Evolutionary conservation across 352 stramenopile species (phyloP).

Genomic region (Thalassiosira pacifica): DNA sequence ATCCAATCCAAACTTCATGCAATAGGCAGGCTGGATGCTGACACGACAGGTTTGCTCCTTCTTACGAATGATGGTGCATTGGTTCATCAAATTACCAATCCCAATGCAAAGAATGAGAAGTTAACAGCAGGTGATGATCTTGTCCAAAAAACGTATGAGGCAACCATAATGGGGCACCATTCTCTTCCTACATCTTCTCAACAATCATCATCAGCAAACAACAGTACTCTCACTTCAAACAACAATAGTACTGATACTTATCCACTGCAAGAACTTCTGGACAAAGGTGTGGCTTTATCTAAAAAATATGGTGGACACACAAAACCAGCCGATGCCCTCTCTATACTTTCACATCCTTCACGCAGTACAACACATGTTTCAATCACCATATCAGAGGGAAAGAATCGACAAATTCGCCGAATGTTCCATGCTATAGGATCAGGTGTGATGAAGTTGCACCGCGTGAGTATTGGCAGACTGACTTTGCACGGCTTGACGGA

Average conservation of each 20-base stretch:
- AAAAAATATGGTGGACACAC: conserved; percentile 69
- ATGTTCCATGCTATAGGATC: conserved; percentile 80
- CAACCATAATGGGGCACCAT: conserved; percentile 71
- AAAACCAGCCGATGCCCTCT: conserved; percentile 55
- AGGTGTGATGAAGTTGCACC: conserved; percentile 74
- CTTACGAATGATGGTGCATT: conserved; percentile 76
- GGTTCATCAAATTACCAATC: conserved; percentile 77
- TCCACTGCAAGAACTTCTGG: conserved; percentile 49
- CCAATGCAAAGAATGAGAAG: conserved; percentile 40
- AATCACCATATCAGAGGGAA: conserved; percentile 74
- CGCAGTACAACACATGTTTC: conserved; percentile 71
- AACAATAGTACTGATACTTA: neutral
- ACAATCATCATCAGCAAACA: conserved; percentile 8
- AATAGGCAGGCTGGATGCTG: conserved; percentile 74
- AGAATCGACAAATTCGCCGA: conserved; percentile 77
- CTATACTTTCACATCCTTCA: conserved; percentile 70
- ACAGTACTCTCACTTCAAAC: neutral
- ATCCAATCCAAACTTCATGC: conserved; percentile 75
- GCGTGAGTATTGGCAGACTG: conserved; percentile 57
- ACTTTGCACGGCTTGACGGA: conserved; percentile 9
- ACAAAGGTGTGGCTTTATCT: conserved; percentile 67
- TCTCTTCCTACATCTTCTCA: conserved; percentile 14
- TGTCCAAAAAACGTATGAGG: conserved; percentile 75
- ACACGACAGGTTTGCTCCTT: conserved; percentile 74
- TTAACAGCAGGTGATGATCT: neutral